Evolutionary conservation across 2,329 filamentous ascomycete species (phyloP).

Genomic region (Orbilia quercus): DNA sequence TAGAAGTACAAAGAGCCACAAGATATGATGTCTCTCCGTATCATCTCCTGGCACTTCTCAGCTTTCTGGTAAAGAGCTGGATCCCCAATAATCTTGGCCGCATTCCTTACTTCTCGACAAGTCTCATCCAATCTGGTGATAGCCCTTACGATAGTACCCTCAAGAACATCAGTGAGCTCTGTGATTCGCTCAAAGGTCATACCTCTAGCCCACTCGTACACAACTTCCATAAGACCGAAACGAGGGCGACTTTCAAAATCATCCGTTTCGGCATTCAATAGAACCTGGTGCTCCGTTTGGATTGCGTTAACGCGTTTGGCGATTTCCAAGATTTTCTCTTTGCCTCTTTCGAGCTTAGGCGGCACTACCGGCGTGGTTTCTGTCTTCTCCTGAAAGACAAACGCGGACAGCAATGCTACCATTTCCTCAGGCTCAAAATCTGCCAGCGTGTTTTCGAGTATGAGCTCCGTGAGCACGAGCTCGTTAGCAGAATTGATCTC

Average conservation of each 20-base stretch:
- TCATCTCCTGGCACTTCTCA: conserved; percentile 96
- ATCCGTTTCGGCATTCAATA: conserved; percentile 86
- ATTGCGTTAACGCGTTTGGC: conserved; percentile 91
- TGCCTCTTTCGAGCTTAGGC: conserved; percentile 81
- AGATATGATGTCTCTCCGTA: conserved; percentile 77
- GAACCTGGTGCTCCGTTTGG: conserved; percentile 90
- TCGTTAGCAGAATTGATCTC: conserved; percentile 98
- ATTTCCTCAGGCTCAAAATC: conserved; percentile 97
- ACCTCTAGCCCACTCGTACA: conserved; percentile 96
- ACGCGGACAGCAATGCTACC: conserved; percentile 88
- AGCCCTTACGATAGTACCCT: conserved; percentile 94
- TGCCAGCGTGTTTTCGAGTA: conserved; percentile 94
- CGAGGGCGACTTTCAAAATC: conserved; percentile 88
- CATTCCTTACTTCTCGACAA: conserved; percentile 96
- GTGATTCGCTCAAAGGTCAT: conserved; percentile 99
- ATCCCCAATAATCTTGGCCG: conserved; percentile 92
- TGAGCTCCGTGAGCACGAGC: conserved; percentile 92
- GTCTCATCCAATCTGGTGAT: conserved; percentile 96
- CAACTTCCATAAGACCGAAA: conserved; percentile 95
- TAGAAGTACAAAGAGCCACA: conserved; percentile 60
- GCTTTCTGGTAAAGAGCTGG: conserved; percentile 95
- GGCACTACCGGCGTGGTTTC: conserved; percentile 82
- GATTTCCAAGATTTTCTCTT: conserved; percentile 86
- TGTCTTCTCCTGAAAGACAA: conserved; percentile 98
- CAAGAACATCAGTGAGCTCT: conserved; percentile 91